Evolutionary conservation across 352 stramenopile species (phyloP), one percentile per base, ranked within the genome.

Genomic region (Phytopythium aichiense): DNA sequence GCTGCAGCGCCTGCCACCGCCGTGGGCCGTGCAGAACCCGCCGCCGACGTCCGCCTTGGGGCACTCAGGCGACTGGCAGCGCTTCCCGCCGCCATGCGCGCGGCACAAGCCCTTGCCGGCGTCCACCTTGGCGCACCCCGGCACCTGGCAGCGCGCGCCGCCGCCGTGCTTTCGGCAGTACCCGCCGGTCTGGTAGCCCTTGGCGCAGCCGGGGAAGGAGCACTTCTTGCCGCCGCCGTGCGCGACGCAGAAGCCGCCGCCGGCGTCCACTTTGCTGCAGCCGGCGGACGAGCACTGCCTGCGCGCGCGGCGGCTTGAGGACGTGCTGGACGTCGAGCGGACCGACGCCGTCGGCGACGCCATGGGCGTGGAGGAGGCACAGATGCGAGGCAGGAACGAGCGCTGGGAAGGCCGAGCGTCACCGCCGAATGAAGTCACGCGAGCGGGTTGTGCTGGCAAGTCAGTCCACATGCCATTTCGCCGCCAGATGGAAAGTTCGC

Each of bases 221-320:
- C 85, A 94, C 60, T 91, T 91, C 61, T 88, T 92, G 52, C 87
- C 87, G 57, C 87, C 87, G 60, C 87, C 87, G 45, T 96, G 87
- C 18, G 66, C 70, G n/a, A 96, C 87, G 68, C 87, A 96, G 58
- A 84, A 88, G 49, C 86, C 86, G 65, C 85, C 83, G 8, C 83
- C 85, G 15, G 84, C 84, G 66, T 92, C 87, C 38, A 94, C 74
- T 56, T 93, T 94, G 35, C 33, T 59, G 70, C 87, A 95, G 33
- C 71, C 72, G 5, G 58, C 5, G 55, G 71, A 54, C 18, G 74
- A 78, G 65, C 87, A 95, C 58, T 76, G 67, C 38, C 75, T 79
- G 40, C 84, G 79, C 43, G 67, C 64, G n/a, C 81, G 77, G 42
- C 73, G 67, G 48, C 59, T 46, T 11, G 33, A 37, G 48, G 48